phyloP scores from a whole-genome alignment of 2,329 filamentous ascomycete genomes.

The Eutypa lata region DNA sequence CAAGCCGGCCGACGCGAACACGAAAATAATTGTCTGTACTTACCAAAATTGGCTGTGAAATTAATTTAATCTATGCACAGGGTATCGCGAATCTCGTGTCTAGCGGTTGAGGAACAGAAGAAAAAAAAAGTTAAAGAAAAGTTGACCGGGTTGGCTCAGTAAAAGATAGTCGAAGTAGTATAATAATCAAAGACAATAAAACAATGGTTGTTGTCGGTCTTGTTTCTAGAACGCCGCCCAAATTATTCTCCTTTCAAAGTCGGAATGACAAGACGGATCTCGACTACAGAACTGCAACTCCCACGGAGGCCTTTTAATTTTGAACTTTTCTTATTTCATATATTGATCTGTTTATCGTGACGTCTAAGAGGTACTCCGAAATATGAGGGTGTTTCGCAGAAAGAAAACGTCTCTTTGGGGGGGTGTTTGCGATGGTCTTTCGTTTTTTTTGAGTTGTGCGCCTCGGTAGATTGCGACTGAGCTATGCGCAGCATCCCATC shows the following conservation, averaged over 20 bases:
- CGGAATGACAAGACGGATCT: neutral
- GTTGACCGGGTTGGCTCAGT: slow-evolving; percentile 12
- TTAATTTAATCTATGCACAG: slow-evolving; percentile 31
- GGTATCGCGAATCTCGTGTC: slow-evolving; percentile 31
- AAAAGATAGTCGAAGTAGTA: slow-evolving; percentile 16
- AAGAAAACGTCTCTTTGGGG: neutral
- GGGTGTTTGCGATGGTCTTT: slow-evolving; percentile 3
- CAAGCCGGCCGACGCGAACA: neutral
- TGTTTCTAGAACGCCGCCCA: neutral
- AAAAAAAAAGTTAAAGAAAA: slow-evolving; percentile 14
- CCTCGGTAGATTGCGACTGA: slow-evolving; percentile 27
- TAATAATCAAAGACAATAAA: slow-evolving; percentile 5
- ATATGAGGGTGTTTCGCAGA: neutral
- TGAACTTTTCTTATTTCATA: neutral
- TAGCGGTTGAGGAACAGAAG: slow-evolving; percentile 23
- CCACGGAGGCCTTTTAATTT: neutral
- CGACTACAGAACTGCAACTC: neutral
- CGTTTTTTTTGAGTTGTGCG: slow-evolving; percentile 6
- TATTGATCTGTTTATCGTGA: neutral
- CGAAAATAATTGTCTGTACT: slow-evolving; percentile 17
- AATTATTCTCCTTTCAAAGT: neutral
- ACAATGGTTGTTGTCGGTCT: neutral
- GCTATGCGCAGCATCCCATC: slow-evolving; percentile 29
- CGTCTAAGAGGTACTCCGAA: neutral
- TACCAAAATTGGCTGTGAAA: slow-evolving; percentile 21